A percentile compares a stretch with the other conserved stretches of the same genome.
Conservation (phyloP, 805 yeast species). For the Candida boleticola region DNA sequence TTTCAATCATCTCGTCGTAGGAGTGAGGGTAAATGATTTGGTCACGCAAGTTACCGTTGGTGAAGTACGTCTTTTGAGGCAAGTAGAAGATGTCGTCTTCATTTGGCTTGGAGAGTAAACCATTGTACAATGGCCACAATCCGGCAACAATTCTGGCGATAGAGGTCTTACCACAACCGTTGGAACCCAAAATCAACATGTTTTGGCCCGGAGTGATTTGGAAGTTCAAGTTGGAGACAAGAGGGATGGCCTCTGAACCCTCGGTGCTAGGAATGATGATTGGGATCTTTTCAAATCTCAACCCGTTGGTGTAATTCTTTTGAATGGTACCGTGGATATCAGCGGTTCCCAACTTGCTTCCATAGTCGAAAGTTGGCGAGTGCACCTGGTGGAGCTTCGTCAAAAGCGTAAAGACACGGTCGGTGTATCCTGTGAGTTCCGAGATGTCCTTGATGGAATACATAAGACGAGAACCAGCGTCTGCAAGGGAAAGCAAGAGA, state of each 20-base stretch:
- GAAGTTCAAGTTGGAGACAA: conserved; percentile 60
- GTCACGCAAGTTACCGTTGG: conserved; percentile 81
- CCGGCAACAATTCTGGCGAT: conserved; percentile 82
- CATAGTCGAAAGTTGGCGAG: conserved; percentile 54
- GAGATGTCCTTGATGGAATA: conserved; percentile 90
- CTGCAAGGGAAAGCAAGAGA: conserved; percentile 85
- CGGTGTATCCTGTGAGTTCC: conserved; percentile 88
- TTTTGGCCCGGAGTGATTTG: conserved; percentile 63
- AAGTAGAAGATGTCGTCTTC: conserved; percentile 69
- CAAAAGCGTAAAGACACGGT: conserved; percentile 73
- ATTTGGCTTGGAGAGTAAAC: conserved; percentile 75
- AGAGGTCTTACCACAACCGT: conserved; percentile 88
- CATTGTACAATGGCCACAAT: conserved; percentile 87
- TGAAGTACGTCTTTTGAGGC: conserved; percentile 85
- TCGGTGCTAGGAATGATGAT: conserved; percentile 70
- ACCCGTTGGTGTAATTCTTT: conserved; percentile 64
- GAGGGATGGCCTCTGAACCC: conserved; percentile 59
- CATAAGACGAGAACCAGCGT: conserved; percentile 93
- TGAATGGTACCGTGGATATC: conserved; percentile 81
- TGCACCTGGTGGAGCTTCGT: conserved; percentile 82
- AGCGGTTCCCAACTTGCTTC: conserved; percentile 35
- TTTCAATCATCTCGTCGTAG: conserved; percentile 70
- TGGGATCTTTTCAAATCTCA: conserved; percentile 79
- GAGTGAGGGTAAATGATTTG: conserved; percentile 87
- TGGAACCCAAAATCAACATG: conserved; percentile 77